These are phyloP conservation scores for Cyberlindnera samutprakarnensis DNA, from an alignment of 805 yeast species.

Conservation along the genomic window DNA sequence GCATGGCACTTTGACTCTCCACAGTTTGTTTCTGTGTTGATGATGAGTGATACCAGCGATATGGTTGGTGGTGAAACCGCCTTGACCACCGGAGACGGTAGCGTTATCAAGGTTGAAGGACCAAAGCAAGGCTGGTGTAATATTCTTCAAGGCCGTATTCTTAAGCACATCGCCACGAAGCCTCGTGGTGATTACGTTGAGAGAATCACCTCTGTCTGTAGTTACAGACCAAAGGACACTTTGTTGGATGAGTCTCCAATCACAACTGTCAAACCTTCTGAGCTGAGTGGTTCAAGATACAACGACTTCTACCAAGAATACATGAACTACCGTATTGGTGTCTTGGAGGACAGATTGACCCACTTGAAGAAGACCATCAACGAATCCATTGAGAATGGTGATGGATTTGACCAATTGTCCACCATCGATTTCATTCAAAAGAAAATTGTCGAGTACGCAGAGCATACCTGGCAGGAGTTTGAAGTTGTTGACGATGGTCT, in stretches of 20 bases:
- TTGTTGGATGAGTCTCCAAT: constrained; percentile 32
- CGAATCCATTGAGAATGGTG: constrained; percentile 17
- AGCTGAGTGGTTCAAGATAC: constrained; percentile 28
- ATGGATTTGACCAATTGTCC: constrained; percentile 29
- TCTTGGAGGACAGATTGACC: constrained; percentile 26
- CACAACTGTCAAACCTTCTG: constrained; percentile 34
- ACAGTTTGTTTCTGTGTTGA: constrained; percentile 57
- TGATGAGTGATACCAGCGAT: constrained; percentile 49
- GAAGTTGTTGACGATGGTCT: constrained; percentile 26
- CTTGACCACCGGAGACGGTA: constrained; percentile 29
- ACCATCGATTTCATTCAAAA: constrained; percentile 25
- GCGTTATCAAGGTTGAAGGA: constrained; percentile 24
- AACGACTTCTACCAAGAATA: constrained; percentile 34
- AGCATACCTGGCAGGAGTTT: constrained; percentile 28
- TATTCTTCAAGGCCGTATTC: constrained; percentile 38
- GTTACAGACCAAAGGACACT: constrained; percentile 34
- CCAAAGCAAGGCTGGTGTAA: constrained; percentile 45
- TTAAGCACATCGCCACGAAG: constrained; percentile 40
- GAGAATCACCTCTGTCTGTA: constrained; percentile 36
- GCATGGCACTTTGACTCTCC: constrained; percentile 62
- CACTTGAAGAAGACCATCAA: constrained; percentile 21
- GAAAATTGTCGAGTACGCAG: constrained; percentile 23
- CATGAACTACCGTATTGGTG: constrained; percentile 31
- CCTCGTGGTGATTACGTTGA: constrained; percentile 31
- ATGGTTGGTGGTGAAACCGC: constrained; percentile 60